These are phyloP conservation scores for Cordyceps farinosa DNA, from an alignment of 2,329 filamentous ascomycete species.

Conservation along the genomic window DNA sequence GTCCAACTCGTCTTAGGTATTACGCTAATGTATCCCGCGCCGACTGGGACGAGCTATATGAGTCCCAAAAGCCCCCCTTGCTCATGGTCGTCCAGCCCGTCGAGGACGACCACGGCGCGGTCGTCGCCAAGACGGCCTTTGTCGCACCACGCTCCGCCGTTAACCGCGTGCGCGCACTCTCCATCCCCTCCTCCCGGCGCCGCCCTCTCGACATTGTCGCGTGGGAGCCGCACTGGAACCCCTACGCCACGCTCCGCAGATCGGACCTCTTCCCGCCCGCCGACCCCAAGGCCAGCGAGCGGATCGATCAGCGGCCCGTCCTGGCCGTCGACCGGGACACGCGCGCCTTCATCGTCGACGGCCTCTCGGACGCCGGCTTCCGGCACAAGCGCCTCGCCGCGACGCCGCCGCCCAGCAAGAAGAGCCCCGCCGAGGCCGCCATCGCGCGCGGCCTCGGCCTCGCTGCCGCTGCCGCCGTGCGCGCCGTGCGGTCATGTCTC, in stretches of 20 bases:
- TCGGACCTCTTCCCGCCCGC: conserved; percentile 36
- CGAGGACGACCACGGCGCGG: conserved; percentile 31
- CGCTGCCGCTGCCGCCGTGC: conserved; percentile 42
- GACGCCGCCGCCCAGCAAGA: conserved; percentile 56
- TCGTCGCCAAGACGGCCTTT: conserved; percentile 54
- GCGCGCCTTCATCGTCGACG: conserved; percentile 59
- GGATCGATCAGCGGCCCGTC: conserved; percentile 28
- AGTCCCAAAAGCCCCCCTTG: conserved; percentile 61
- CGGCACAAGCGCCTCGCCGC: conserved; percentile 51
- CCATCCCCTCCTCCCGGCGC: conserved; percentile 49
- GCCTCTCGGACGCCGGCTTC: conserved; percentile 51
- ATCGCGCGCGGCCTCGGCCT: conserved; percentile 59
- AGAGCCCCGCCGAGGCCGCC: conserved; percentile 49
- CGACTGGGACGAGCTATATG: conserved; percentile 60
- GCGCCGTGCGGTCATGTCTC: conserved; percentile 55
- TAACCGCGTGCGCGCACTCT: conserved; percentile 54
- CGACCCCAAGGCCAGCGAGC: neutral
- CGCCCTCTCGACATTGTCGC: conserved; percentile 50
- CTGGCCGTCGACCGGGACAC: conserved; percentile 65
- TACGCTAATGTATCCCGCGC: conserved; percentile 59
- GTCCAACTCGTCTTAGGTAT: conserved; percentile 32
- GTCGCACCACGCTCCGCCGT: conserved; percentile 59
- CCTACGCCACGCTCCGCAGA: conserved; percentile 51
- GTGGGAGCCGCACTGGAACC: conserved; percentile 65
- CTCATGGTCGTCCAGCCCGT: conserved; percentile 57